Percentiles rank a stretch among this genome's conserved stretches.
Evolutionary conservation across 176 grass and related monocot species (phyloP).

Genomic region (Miscanthus lutarioriparius): DNA sequence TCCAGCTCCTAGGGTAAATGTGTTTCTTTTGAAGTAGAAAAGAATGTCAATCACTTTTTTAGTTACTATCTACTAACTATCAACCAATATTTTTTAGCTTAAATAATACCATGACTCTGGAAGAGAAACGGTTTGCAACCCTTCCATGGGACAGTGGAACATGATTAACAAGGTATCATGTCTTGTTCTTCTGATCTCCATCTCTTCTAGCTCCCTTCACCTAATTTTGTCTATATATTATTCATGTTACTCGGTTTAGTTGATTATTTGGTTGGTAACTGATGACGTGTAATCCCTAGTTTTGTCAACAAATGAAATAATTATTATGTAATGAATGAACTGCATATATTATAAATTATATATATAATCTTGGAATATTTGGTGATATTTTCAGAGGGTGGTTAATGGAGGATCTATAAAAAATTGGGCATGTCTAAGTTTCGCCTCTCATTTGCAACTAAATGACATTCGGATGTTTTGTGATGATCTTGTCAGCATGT

Average conservation of each 20-base stretch:
- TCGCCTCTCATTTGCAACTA: too few species aligned
- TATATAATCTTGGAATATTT: too few species aligned
- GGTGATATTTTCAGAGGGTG: too few species aligned
- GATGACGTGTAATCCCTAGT: too few species aligned
- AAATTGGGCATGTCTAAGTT: too few species aligned
- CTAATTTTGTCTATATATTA: neutral
- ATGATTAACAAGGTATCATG: slow-evolving; percentile 79
- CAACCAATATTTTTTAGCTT: slow-evolving; percentile 42
- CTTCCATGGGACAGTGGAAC: slow-evolving; percentile 78
- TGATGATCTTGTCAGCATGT: too few species aligned
- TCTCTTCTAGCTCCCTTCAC: too few species aligned
- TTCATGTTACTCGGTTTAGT: neutral
- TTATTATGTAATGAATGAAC: neutral
- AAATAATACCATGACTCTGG: slow-evolving; percentile 91
- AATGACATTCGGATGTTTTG: too few species aligned
- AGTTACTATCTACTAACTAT: neutral
- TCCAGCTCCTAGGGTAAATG: slow-evolving; percentile 61
- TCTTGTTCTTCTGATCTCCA: neutral
- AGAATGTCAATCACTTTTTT: neutral
- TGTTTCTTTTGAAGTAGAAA: neutral
- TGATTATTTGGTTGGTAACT: neutral
- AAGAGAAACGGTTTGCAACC: slow-evolving; percentile 57
- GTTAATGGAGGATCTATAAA: too few species aligned
- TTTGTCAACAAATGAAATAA: neutral
- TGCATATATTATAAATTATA: neutral